Evolutionary conservation across 169 alveolate species (phyloP).

Genomic region (Haemoproteus tartakovskyi): DNA sequence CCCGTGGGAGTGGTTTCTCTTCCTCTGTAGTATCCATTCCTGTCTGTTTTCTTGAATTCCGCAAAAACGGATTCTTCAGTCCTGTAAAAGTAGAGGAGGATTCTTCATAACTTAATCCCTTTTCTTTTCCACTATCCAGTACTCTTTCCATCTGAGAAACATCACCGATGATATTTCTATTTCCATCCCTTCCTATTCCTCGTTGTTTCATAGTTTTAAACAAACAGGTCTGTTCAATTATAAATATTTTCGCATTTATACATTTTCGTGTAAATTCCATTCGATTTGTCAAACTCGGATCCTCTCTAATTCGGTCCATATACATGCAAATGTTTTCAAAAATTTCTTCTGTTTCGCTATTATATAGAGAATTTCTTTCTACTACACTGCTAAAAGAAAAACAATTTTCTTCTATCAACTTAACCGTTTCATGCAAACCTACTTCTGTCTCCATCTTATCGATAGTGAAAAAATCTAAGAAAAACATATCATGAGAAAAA

Average conservation of each 20-base stretch:
- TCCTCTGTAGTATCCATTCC: not conserved
- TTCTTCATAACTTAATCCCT: too few relatives aligned
- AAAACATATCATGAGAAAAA: too few relatives aligned
- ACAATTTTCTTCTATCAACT: too few relatives aligned
- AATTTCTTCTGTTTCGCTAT: constrained; percentile 49
- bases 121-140: not conserved
- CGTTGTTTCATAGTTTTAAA: constrained; percentile 6
- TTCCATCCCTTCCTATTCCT: not conserved
- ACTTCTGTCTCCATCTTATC: too few relatives aligned
- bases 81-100: too few relatives aligned
- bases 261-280: constrained; percentile 36
- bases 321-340: constrained; percentile 26
- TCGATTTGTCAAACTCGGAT: constrained; percentile 48
- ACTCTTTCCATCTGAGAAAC: not conserved
- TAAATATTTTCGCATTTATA: constrained; percentile 26
- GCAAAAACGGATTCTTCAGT: too few relatives aligned
- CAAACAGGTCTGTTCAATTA: constrained; percentile 3
- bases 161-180: not conserved
- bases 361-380: constrained; percentile 49
- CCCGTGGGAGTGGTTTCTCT: not conserved
- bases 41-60: too few relatives aligned
- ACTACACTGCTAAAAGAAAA: too few relatives aligned
- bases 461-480: too few relatives aligned
- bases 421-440: too few relatives aligned
- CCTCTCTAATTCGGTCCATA: not conserved